A percentile compares a stretch with the other conserved stretches of the same genome.
Conservation (phyloP, 805 yeast genomes). For the Candida silvatica region DNA sequence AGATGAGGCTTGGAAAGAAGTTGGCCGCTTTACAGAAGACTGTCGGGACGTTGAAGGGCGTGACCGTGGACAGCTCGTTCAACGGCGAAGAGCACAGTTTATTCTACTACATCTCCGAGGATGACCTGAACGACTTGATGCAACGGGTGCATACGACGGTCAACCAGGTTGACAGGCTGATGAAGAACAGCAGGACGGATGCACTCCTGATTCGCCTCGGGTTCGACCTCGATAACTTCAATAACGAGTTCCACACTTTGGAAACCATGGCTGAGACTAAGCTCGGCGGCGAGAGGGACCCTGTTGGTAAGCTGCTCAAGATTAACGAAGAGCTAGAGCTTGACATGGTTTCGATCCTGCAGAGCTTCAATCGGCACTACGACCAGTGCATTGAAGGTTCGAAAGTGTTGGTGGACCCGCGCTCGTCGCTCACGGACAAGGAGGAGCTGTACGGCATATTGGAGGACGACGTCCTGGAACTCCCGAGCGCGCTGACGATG, state of each 20-base stretch:
- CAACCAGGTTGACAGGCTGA: slow-evolving; percentile 21
- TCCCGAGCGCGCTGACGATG: slow-evolving; percentile 47
- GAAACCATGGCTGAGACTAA: slow-evolving; percentile 15
- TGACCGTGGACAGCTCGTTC: slow-evolving; percentile 28
- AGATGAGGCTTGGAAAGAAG: slow-evolving; percentile 18
- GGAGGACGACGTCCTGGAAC: slow-evolving; percentile 43
- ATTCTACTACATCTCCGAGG: slow-evolving; percentile 40
- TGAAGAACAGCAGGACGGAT: slow-evolving; percentile 19
- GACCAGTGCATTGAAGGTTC: slow-evolving; percentile 62
- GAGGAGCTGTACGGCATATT: slow-evolving; percentile 37
- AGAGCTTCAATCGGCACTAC: slow-evolving; percentile 70
- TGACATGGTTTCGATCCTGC: slow-evolving; percentile 62
- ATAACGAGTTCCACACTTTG: slow-evolving; percentile 18
- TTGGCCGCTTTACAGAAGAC: slow-evolving; percentile 26
- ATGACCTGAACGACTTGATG: slow-evolving; percentile 27
- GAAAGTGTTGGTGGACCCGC: slow-evolving; percentile 11
- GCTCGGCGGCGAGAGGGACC: slow-evolving; percentile 10
- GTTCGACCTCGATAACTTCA: slow-evolving; percentile 16
- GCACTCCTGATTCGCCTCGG: slow-evolving; percentile 18
- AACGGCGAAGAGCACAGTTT: slow-evolving; percentile 17
- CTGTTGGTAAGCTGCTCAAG: slow-evolving; percentile 18
- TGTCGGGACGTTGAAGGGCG: slow-evolving; percentile 25
- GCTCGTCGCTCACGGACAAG: slow-evolving; percentile 21
- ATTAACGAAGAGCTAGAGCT: slow-evolving; percentile 47
- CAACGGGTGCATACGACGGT: slow-evolving; percentile 20